Conservation (phyloP, 768 basidiomycete species). For the Ramaria sp. region DNA sequence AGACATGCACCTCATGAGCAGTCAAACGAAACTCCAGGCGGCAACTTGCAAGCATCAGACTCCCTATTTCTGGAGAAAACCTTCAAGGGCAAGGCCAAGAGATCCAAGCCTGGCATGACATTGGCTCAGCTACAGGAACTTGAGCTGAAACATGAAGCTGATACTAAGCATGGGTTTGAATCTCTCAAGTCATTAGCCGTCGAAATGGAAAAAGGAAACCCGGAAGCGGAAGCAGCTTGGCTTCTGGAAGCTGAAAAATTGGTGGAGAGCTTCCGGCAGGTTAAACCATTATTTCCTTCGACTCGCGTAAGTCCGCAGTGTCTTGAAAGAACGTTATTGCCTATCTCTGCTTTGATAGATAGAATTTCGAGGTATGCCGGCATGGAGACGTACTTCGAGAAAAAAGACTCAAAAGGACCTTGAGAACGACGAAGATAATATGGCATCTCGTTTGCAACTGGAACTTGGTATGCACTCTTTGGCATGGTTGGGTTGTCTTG, state of each 20-base stretch:
- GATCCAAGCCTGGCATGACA: conserved; percentile 36
- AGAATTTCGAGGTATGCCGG: conserved; percentile 55
- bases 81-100: conserved; percentile 29
- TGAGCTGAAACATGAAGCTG: conserved; percentile 57
- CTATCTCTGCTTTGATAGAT: conserved; percentile 3
- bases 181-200: conserved; percentile 52
- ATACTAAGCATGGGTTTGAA: conserved; percentile 47
- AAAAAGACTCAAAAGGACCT: conserved; percentile 19
- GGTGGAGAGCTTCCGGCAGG: conserved; percentile 83
- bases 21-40: conserved; percentile 2
- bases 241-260: conserved; percentile 75
- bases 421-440: conserved; percentile 58
- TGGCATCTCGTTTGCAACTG: conserved; percentile 68
- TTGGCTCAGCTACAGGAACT: conserved; percentile 49
- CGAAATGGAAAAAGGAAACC: conserved; percentile 28
- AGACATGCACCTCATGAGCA: neutral
- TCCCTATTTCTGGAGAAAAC: conserved; percentile 59
- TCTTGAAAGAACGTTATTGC: neutral
- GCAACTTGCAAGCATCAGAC: conserved; percentile 2
- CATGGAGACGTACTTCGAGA: conserved; percentile 24
- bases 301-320: conserved; percentile 45
- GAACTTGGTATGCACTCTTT: conserved; percentile 43
- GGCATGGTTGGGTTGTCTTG: neutral
- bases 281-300: conserved; percentile 70
- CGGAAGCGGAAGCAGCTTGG: conserved; percentile 60